Percentiles rank a stretch among this genome's conserved stretches.
These are phyloP conservation scores for Vigna radiata DNA, from an alignment of 306 rosid species.

Conservation along the genomic window DNA sequence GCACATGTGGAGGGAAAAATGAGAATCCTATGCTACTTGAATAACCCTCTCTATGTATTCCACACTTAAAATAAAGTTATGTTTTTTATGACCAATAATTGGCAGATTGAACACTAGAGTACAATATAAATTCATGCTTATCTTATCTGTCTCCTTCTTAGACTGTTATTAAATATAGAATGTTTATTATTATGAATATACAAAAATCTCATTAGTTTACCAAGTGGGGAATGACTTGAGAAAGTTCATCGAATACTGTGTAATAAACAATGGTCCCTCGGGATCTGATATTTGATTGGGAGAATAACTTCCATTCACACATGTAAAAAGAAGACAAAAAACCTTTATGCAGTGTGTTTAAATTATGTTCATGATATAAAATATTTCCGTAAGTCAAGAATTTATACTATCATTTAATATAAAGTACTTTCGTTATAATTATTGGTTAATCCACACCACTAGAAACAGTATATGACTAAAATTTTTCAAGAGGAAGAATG, in stretches of 20 bases:
- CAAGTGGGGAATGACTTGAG: constrained; percentile 42
- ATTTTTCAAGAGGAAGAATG: not conserved
- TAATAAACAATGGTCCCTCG: constrained; percentile 34
- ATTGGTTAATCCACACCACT: not conserved
- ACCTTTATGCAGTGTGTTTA: too few species aligned
- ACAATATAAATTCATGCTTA: constrained; percentile 24
- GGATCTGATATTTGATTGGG: constrained; percentile 45
- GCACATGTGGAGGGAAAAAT: constrained; percentile 58
- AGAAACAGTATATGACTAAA: not conserved
- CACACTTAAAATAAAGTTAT: constrained; percentile 35
- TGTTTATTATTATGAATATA: constrained; percentile 42
- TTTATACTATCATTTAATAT: not conserved
- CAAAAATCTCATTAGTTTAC: constrained; percentile 29
- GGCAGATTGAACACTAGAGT: constrained; percentile 36
- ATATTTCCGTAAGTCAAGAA: not conserved
- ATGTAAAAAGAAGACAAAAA: not conserved
- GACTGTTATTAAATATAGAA: constrained; percentile 38
- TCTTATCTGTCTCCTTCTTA: constrained; percentile 38
- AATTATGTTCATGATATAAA: too few species aligned
- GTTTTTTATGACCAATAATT: constrained; percentile 60
- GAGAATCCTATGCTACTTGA: constrained; percentile 74
- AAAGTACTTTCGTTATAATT: not conserved
- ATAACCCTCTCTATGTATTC: constrained; percentile 41
- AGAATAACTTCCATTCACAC: constrained; percentile 36
- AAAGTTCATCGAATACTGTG: constrained; percentile 33